Evolutionary conservation across 257 asterid species (phyloP).

Genomic region (Leptodermis oblonga): DNA sequence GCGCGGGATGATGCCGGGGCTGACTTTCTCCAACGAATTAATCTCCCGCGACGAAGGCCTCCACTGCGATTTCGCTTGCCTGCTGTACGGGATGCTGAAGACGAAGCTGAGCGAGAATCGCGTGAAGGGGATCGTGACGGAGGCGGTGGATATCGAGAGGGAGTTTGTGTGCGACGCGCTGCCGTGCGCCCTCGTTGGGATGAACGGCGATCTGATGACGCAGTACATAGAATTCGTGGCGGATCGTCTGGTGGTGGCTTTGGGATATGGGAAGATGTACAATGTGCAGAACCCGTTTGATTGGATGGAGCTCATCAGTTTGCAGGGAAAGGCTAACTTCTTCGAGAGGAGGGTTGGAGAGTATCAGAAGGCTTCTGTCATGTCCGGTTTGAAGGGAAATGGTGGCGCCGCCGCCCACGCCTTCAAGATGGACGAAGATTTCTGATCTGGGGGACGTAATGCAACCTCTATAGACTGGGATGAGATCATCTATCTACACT

Average conservation of each 20-base stretch:
- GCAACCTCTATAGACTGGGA: too few species aligned
- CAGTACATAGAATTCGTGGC: constrained; percentile 83
- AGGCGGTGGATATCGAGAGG: constrained; percentile 77
- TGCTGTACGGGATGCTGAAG: constrained; percentile 59
- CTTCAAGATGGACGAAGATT: constrained; percentile 78
- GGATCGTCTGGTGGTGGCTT: constrained; percentile 55
- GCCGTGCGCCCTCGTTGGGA: constrained; percentile 81
- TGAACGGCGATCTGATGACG: constrained; percentile 76
- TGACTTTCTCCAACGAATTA: constrained; percentile 75
- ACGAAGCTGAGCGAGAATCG: constrained; percentile 67
- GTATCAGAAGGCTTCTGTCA: constrained; percentile 83
- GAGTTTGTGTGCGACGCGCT: constrained; percentile 81
- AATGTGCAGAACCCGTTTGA: constrained; percentile 72
- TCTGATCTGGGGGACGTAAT: too few species aligned
- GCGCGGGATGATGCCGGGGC: constrained; percentile 81
- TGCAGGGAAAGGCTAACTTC: constrained; percentile 95
- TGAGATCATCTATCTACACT: too few species aligned
- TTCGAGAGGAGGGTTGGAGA: constrained; percentile 97
- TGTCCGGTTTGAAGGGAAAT: constrained; percentile 60
- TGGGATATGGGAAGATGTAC: constrained; percentile 68
- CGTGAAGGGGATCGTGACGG: constrained; percentile 53
- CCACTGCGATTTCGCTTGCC: constrained; percentile 90
- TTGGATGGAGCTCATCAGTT: constrained; percentile 94
- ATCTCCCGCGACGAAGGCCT: constrained; percentile 86
- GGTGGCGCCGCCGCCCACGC: constrained; percentile 47